Base-by-base conservation (phyloP, 2,329 filamentous ascomycete genomes). In the Neonectria coccinea region DNA sequence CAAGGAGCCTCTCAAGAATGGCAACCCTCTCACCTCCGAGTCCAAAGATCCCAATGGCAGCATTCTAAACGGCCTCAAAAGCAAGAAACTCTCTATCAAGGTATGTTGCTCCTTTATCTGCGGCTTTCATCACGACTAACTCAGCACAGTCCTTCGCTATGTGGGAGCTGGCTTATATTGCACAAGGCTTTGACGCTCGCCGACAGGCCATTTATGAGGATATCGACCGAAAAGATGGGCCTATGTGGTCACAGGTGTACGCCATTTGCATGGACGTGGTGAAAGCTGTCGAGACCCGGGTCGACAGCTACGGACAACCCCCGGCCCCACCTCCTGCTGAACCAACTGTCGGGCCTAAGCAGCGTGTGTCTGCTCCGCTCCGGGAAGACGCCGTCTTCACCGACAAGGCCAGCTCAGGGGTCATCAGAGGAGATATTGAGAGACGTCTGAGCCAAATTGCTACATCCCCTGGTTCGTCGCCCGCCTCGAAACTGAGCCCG, bases 21-120 rank as follows among this genome's bases (percentile, higher is more conserved):
- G 87, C n/a, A 87, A 90, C 73, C 94, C 94, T 4, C 86, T 98
- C 60, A 97, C 93, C 0, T 86, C 87, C 18, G 92, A 95, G 70
- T 92, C 93, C 16, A 96, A 92, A 75, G 94, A 97, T 77, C 93
- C 95, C 1, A 98, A 97, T 74, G 94, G 93, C 39, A 97, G 92
- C 75, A 83, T 98, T 29, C 78, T 98, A 53, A 93, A 90, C 61
- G 95, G 95, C 0, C 79, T 98, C 50, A 94, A 90, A 76, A 91
- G 91, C 68, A 96, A 94, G 80, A 96, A 95, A 77, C 84, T 92
- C 9, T 84, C 92, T 10, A 89, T 92, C 65, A 90, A 88, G 79
- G 91, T 91, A 80, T 72, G 83, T 76, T 36, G 7, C 0, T 25
- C 12, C 2, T 5, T 8, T 39, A 2, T 11, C 11, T 20, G 36